Evolutionary conservation across 2,329 filamentous ascomycete genomes (phyloP).

Genomic region (Ophiognomonia clavigignenti-juglandacearum): DNA sequence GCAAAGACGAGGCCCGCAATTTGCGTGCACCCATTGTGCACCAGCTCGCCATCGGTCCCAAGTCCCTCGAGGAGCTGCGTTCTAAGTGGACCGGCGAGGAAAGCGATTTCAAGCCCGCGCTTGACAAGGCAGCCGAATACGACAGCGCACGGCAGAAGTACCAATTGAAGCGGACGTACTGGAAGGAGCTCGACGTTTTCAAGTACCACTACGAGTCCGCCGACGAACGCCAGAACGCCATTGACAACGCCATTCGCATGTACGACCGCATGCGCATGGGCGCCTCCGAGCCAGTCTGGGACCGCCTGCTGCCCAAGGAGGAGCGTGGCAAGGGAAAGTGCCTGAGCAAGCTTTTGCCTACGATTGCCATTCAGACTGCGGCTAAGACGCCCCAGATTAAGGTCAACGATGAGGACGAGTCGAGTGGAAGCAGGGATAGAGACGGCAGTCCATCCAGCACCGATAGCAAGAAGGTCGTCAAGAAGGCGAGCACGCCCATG

Average conservation of each 20-base stretch:
- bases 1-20: slow-evolving; percentile 45
- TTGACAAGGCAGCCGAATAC: slow-evolving; percentile 56
- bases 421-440: slow-evolving; percentile 36
- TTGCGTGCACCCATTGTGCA: slow-evolving; percentile 49
- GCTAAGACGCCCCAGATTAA: slow-evolving; percentile 49
- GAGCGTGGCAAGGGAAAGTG: slow-evolving; percentile 57
- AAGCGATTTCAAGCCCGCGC: slow-evolving; percentile 47
- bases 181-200: slow-evolving; percentile 62
- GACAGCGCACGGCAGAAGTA: slow-evolving; percentile 46
- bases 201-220: slow-evolving; percentile 51
- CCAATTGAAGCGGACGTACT: slow-evolving; percentile 51
- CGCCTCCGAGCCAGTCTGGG: slow-evolving; percentile 54
- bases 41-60: slow-evolving; percentile 52
- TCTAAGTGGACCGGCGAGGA: slow-evolving; percentile 46
- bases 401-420: slow-evolving; percentile 46
- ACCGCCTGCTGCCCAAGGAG: slow-evolving; percentile 51
- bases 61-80: slow-evolving; percentile 43
- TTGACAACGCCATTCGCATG: slow-evolving; percentile 55
- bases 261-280: slow-evolving; percentile 57
- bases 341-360: slow-evolving; percentile 57
- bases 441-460: slow-evolving; percentile 30
- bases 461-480: slow-evolving; percentile 24
- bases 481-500: slow-evolving; percentile 38
- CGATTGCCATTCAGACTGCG: slow-evolving; percentile 46
- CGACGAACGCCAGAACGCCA: slow-evolving; percentile 53